Conservation (phyloP, 805 yeast species). For the Saccharomycopsis sp. region DNA sequence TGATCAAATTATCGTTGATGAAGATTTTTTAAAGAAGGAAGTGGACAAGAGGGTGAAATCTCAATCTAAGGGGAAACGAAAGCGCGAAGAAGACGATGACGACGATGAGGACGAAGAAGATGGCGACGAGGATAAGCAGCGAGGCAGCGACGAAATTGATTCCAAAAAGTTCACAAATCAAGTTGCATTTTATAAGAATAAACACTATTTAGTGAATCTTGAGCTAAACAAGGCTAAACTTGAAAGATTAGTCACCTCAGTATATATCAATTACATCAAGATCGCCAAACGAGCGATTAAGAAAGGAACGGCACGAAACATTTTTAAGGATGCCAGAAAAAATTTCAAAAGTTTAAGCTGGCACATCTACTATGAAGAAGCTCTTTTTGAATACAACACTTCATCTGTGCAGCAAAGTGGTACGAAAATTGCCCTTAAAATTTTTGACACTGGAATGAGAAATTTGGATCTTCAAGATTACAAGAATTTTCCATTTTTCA, state of each 20-base stretch:
- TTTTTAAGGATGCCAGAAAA: constrained; percentile 64
- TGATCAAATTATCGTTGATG: constrained; percentile 20
- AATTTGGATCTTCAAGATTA: constrained; percentile 29
- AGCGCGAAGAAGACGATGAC: constrained; percentile 16
- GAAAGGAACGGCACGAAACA: constrained; percentile 32
- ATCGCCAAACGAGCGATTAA: constrained; percentile 50
- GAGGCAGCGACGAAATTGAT: constrained; percentile 19
- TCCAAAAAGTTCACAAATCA: constrained; percentile 21
- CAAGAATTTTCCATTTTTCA: constrained; percentile 53
- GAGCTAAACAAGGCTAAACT: constrained; percentile 21
- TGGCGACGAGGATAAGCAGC: constrained; percentile 1
- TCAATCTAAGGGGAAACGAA: constrained; percentile 20
- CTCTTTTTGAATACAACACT: constrained; percentile 66
- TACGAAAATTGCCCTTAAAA: constrained; percentile 60
- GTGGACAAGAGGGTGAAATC: constrained; percentile 25
- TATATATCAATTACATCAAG: constrained; percentile 65
- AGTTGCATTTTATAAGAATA: constrained; percentile 8
- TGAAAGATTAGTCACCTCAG: constrained; percentile 40
- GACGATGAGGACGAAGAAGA: constrained; percentile 6
- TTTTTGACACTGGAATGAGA: constrained; percentile 75
- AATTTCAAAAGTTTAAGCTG: constrained; percentile 64
- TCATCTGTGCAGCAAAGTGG: constrained; percentile 38
- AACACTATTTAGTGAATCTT: constrained; percentile 8
- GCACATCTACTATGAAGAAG: constrained; percentile 76
- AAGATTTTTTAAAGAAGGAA: constrained; percentile 22